phyloP scores from a whole-genome alignment of 2,329 filamentous ascomycete genomes.

The Elsinoe ampelina region DNA sequence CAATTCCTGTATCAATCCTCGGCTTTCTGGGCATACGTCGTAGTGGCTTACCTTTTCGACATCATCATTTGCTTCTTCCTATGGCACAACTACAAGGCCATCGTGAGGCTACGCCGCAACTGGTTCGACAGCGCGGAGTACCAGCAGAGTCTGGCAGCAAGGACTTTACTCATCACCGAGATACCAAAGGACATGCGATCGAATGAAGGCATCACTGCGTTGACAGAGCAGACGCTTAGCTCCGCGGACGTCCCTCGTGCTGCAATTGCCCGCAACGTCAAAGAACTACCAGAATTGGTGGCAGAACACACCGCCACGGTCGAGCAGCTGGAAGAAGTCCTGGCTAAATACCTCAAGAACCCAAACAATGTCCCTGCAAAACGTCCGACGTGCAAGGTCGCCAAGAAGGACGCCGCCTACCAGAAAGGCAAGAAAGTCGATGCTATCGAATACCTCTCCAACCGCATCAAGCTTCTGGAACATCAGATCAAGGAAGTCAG shows the following conservation, averaged over 20 bases:
- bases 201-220: conserved; percentile 77
- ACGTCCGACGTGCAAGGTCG: conserved; percentile 69
- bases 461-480: conserved; percentile 75
- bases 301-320: conserved; percentile 74
- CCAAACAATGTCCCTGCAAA: conserved; percentile 68
- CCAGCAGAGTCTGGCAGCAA: conserved; percentile 73
- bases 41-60: conserved; percentile 57
- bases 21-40: conserved; percentile 51
- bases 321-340: conserved; percentile 67
- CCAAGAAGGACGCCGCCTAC: conserved; percentile 66
- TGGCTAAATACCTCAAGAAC: conserved; percentile 86
- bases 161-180: conserved; percentile 63
- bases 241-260: conserved; percentile 70
- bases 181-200: conserved; percentile 66
- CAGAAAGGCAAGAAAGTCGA: conserved; percentile 70
- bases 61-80: conserved; percentile 69
- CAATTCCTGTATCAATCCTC: conserved; percentile 37
- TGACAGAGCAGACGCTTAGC: conserved; percentile 72
- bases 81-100: conserved; percentile 79
- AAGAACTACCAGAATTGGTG: conserved; percentile 76
- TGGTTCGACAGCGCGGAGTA: conserved; percentile 86
- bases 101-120: conserved; percentile 59
- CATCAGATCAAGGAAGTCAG: conserved; percentile 75
- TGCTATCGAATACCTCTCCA: conserved; percentile 85
- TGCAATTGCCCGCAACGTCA: conserved; percentile 83